Percentiles rank a stretch among this genome's conserved stretches.
Conservation (phyloP, 148 eudicot species). For the Camellia japonica region DNA sequence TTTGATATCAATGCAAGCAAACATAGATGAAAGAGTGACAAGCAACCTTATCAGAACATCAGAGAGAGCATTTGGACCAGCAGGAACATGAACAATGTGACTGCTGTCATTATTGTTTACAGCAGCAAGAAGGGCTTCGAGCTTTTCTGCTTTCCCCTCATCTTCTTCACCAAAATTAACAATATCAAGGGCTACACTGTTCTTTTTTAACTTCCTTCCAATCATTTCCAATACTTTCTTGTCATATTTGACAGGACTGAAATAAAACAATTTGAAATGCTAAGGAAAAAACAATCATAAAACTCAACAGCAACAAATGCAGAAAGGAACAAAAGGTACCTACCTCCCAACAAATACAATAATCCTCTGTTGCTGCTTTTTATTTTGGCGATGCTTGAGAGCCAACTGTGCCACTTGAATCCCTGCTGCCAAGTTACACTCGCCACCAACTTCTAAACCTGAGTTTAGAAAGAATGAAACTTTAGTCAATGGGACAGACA, state of each 20-base stretch:
- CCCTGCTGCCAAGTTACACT: constrained; percentile 94
- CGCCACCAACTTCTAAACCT: constrained; percentile 94
- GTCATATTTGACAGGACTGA: constrained; percentile 87
- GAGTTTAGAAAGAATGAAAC: constrained; percentile 17
- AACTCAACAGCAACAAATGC: background rate
- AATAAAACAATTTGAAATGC: background rate
- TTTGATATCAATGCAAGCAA: background rate
- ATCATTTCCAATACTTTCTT: constrained; percentile 83
- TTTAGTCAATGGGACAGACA: background rate
- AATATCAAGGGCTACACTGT: constrained; percentile 94
- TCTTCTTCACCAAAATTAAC: constrained; percentile 97
- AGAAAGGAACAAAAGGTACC: constrained; percentile 1
- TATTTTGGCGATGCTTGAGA: constrained; percentile 96
- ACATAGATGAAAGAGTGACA: background rate
- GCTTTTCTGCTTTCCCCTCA: constrained; percentile 81
- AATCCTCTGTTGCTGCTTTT: constrained; percentile 95
- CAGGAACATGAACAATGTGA: constrained; percentile 85
- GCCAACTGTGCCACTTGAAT: constrained; percentile 98
- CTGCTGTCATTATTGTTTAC: constrained; percentile 93
- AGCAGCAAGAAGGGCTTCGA: constrained; percentile 83
- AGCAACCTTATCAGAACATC: constrained; percentile 86
- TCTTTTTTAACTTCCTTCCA: constrained; percentile 90
- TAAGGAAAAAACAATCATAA: constrained; percentile 11
- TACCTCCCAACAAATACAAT: constrained; percentile 95
- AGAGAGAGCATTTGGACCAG: constrained; percentile 81